Conservation (phyloP, 129 eudicot species). For the Artemisia argyi region DNA sequence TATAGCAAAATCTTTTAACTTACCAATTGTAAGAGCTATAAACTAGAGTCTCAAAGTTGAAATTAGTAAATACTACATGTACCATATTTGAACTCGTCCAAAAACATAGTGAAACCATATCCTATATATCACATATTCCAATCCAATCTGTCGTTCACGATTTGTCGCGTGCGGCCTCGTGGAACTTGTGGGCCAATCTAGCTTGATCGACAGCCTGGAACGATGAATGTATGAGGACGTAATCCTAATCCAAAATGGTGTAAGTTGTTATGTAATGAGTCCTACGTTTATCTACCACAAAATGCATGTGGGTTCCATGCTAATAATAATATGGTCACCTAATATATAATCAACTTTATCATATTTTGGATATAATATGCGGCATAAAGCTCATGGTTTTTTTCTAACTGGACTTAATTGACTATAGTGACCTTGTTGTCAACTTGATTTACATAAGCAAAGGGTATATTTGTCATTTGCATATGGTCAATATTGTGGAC, state of each 20-base stretch:
- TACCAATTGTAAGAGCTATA: not conserved
- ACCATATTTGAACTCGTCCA: not conserved
- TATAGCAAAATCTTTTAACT: too few species aligned
- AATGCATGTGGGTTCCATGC: conserved; percentile 42
- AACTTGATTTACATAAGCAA: too few species aligned
- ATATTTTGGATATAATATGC: conserved; percentile 41
- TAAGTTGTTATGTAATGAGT: conserved; percentile 16
- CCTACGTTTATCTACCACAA: conserved; percentile 22
- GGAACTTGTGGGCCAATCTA: conserved; percentile 17
- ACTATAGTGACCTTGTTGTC: conserved; percentile 18
- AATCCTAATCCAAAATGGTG: conserved; percentile 18
- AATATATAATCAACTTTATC: not conserved
- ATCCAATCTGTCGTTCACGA: conserved; percentile 1
- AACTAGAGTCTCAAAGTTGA: not conserved
- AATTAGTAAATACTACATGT: not conserved
- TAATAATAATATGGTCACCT: conserved; percentile 7
- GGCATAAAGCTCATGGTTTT: conserved; percentile 57
- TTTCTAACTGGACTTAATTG: not conserved
- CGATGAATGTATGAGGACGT: conserved; percentile 11
- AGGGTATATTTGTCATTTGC: too few species aligned
- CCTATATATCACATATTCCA: conserved; percentile 15
- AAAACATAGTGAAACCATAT: conserved; percentile 9
- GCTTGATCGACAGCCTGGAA: conserved; percentile 24
- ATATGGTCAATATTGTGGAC: too few species aligned
- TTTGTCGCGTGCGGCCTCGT: conserved; percentile 21